Evolutionary conservation across 495 filamentous ascomycete genomes (phyloP), one percentile per base, ranked within the genome.

Genomic region (Sphaerosporella brunnea): DNA sequence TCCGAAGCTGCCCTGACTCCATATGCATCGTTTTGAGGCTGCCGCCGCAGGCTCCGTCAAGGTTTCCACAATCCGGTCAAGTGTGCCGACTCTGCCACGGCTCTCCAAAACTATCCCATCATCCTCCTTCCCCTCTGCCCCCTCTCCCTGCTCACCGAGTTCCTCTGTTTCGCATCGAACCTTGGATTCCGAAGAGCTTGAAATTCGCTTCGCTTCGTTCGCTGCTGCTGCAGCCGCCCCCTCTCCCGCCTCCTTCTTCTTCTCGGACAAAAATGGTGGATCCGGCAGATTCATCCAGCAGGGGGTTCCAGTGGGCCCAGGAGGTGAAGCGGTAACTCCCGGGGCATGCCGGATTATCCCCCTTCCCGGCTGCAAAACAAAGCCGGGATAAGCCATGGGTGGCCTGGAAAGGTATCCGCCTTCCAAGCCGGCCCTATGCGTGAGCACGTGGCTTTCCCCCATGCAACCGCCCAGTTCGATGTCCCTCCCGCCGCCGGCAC

Each of bases 221-320:
- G 28, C 28, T 5, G 28, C 13, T 13, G 28, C 28, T 32, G 28
- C 13, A 5, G 28, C 13, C 28, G 28, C 25, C 21, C 21, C 37
- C 37, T 40, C 37, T 19, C 10, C 37, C n/a, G 10, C 20, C 3
- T 24, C 24, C 13, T 24, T 23, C 21, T 43, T 26, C 11, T 24
- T 43, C 40, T 43, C 40, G 10, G 13, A 43, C 40, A 43, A 18
- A 26, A 43, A 43, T 18, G 40, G 40, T 11, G 20, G 13, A 18
- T 43, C 40, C 21, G 40, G 40, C 7, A 43, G 13, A 18, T 26
- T 26, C 40, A 43, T 43, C 40, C 40, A 43, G 23, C 40, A 43
- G 20, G 40, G 40, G 9, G 23, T 18, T 24, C 21, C 40, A 2
- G 13, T 11, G n/a, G n/a, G n/a, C n/a, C n/a, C n/a, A n/a, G n/a